Evolutionary conservation across 129 eudicot genomes (phyloP).

Genomic region (Lactuca sativa): DNA sequence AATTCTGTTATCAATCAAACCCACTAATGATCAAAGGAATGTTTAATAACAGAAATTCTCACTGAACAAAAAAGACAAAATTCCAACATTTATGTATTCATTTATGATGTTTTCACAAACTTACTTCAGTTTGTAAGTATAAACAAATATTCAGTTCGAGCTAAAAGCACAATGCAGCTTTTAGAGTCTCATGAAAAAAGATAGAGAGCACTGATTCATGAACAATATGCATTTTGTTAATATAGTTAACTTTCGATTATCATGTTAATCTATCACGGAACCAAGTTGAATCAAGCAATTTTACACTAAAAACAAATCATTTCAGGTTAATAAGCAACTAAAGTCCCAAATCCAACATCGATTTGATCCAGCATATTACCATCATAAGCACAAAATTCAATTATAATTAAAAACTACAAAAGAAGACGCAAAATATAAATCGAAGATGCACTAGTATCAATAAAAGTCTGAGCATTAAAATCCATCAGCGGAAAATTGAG

Average conservation of each 20-base stretch:
- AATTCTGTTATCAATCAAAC: too few species aligned
- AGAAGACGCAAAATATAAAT: slow-evolving; percentile 3
- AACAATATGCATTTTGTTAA: not conserved
- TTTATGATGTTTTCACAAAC: too few species aligned
- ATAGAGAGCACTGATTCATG: too few species aligned
- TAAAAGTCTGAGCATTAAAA: slow-evolving; percentile 10
- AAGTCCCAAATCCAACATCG: not conserved
- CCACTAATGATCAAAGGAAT: too few species aligned
- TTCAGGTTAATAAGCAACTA: not conserved
- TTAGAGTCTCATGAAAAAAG: too few species aligned
- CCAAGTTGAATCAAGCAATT: not conserved
- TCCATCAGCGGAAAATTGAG: slow-evolving; percentile 2
- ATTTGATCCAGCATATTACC: not conserved
- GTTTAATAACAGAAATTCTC: too few species aligned
- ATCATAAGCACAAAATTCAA: slow-evolving; percentile 3
- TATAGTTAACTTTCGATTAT: not conserved
- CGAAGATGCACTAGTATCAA: slow-evolving; percentile 7
- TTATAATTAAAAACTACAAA: not conserved
- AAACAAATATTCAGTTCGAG: too few species aligned
- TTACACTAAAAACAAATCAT: not conserved
- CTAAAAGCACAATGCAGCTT: too few species aligned
- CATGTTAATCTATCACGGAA: not conserved
- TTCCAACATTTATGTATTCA: too few species aligned
- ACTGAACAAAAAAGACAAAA: too few species aligned
- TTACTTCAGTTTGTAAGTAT: too few species aligned